phyloP scores from a whole-genome alignment of 768 basidiomycete species.

The Omphalotus guepiniiformis region DNA sequence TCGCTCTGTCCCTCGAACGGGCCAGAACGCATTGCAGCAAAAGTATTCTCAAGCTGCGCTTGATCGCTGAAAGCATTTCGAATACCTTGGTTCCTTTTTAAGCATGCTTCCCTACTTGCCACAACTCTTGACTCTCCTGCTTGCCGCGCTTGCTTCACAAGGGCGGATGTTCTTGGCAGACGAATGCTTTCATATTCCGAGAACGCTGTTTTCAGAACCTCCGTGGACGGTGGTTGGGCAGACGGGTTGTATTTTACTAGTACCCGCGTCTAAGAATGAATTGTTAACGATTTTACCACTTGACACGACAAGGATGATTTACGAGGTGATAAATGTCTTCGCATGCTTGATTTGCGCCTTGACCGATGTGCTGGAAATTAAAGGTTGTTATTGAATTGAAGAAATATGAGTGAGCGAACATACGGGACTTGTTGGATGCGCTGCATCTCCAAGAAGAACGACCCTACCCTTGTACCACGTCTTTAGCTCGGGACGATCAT shows the following conservation, averaged over 20 bases:
- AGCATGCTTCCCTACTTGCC: neutral
- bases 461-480: slow-evolving; percentile 39
- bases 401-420: slow-evolving; percentile 9
- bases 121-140: slow-evolving; percentile 21
- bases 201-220: slow-evolving; percentile 26
- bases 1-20: slow-evolving; percentile 7
- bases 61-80: neutral
- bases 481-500: slow-evolving; percentile 37
- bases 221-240: slow-evolving; percentile 21
- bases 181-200: slow-evolving; percentile 29
- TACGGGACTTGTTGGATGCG: slow-evolving; percentile 43
- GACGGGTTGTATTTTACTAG: slow-evolving; percentile 28
- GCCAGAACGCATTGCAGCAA: neutral
- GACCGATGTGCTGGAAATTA: slow-evolving; percentile 35
- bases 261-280: too few relatives aligned
- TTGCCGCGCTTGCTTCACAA: slow-evolving; percentile 31
- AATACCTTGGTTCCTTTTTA: neutral
- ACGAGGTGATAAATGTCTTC: slow-evolving; percentile 36
- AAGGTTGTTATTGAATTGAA: neutral
- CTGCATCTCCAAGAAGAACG: slow-evolving; percentile 41
- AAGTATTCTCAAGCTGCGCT: neutral
- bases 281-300: too few relatives aligned
- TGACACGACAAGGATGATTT: too few relatives aligned
- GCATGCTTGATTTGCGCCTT: slow-evolving; percentile 43
- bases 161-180: slow-evolving; percentile 28